phyloP scores from a whole-genome alignment of 2,329 filamentous ascomycete species.

The Chaetomium globosum region DNA sequence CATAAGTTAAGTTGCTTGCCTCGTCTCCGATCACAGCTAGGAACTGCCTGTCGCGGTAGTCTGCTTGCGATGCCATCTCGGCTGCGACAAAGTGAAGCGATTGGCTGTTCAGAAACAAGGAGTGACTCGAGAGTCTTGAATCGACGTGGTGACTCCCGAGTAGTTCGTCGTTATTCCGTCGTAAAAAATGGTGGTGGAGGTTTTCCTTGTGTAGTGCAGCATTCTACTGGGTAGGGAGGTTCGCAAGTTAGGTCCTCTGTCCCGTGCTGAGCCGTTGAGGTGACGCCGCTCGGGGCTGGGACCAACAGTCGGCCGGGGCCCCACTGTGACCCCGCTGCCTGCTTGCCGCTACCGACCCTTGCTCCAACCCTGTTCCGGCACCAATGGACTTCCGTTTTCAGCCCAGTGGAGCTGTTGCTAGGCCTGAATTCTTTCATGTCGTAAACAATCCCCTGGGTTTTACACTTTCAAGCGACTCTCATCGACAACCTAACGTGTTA shows the following conservation, averaged over 20 bases:
- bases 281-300: slow-evolving; percentile 22
- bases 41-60: slow-evolving; percentile 86
- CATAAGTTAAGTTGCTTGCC: slow-evolving; percentile 52
- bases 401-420: slow-evolving; percentile 18
- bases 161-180: not conserved
- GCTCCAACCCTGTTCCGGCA: slow-evolving; percentile 19
- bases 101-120: not conserved
- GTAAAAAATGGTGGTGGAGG: not conserved
- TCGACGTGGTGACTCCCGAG: not conserved
- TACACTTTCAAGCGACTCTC: slow-evolving; percentile 4
- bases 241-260: not conserved
- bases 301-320: slow-evolving; percentile 20
- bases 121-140: too few relatives aligned
- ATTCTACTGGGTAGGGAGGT: not conserved
- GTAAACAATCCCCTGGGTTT: slow-evolving; percentile 10
- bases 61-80: slow-evolving; percentile 56
- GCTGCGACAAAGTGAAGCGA: slow-evolving; percentile 11
- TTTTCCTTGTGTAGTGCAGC: not conserved
- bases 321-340: slow-evolving; percentile 6
- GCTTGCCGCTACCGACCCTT: slow-evolving; percentile 17
- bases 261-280: slow-evolving; percentile 7
- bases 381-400: slow-evolving; percentile 8
- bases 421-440: slow-evolving; percentile 9
- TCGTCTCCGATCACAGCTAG: slow-evolving; percentile 98
- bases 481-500: not conserved